Evolutionary conservation across 352 stramenopile species (phyloP), one percentile per base, ranked within the genome.

Genomic region (Phytophthora ramorum): DNA sequence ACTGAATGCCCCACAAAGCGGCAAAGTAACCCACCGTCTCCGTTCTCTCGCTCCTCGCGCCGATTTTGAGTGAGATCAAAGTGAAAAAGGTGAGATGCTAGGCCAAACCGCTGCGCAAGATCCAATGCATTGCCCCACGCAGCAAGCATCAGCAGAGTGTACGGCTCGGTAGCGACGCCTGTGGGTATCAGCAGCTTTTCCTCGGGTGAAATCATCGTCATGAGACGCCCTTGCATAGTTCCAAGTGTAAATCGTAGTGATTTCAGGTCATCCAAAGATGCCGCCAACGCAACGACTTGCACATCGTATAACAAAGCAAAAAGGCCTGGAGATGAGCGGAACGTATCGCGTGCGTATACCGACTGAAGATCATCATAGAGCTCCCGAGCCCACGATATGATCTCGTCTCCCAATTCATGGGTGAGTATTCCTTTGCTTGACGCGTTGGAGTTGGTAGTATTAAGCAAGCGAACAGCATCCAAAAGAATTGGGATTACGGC

Each of bases 281-380:
- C 72, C 1, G 76, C 71, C 22, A 88, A 65, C 8, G 62, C 48
- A 5, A 69, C 79, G 19, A 85, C 52, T 30, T 86, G 75, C 17
- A 85, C 32, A 22, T 88, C 79, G 44, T 88, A 88, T 46, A 75
- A 52, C 30, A 86, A 43, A 16, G 68, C 76, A 38, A 81, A 78
- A 2, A 85, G 64, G 1, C 62, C 71, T 19, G 71, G 46, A 6
- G 74, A 77, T 22, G 37, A 66, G 8, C 58, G 69, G 45, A 81
- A 81, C 24, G 46, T 66, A 30, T 60, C 48, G 12, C 59, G 54
- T 5, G 66, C 30, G 30, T 81, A 71, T 7, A 37, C 51, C 1
- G 67, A 75, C 30, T 63, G 48, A 24, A 81, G 40, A 41, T 51
- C 46, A 13, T 55, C 49, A 50, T 63, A 71, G n/a, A 83, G 56